Evolutionary conservation across 2,329 filamentous ascomycete species (phyloP).

Genomic region (Cytospora leucostoma): DNA sequence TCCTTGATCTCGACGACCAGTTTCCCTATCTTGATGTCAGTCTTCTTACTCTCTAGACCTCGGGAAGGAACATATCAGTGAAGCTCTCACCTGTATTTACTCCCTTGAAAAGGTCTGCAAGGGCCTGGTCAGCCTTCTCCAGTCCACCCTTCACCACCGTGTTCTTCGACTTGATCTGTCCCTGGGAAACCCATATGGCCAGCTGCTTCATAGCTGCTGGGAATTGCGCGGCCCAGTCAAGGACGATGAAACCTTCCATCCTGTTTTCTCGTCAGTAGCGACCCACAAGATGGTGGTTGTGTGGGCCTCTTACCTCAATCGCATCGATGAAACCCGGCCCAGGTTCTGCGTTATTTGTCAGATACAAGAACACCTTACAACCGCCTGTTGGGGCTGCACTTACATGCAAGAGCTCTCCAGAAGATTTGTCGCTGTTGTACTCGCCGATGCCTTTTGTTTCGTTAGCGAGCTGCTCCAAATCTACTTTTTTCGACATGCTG

Average conservation of each 20-base stretch:
- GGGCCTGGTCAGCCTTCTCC: constrained; percentile 60
- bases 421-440: constrained; percentile 15
- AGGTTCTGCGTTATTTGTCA: constrained; percentile 34
- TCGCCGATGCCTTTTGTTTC: constrained; percentile 15
- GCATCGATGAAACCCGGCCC: constrained; percentile 15
- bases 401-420: constrained; percentile 17
- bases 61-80: neutral
- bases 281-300: constrained; percentile 51
- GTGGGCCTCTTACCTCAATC: constrained; percentile 40
- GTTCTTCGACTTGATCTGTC: constrained; percentile 71
- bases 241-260: constrained; percentile 73
- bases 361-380: constrained; percentile 34
- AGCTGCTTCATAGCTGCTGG: constrained; percentile 60
- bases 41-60: neutral
- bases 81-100: constrained; percentile 62
- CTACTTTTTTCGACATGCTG: constrained; percentile 43
- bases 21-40: constrained; percentile 41
- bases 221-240: constrained; percentile 65
- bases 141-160: constrained; percentile 72
- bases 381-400: neutral
- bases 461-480: neutral
- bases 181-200: constrained; percentile 67
- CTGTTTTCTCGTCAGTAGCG: constrained; percentile 16
- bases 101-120: constrained; percentile 67
- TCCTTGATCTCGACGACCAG: constrained; percentile 57